These are phyloP conservation scores for Mortierella sp. DNA, from an alignment of 371 early-diverging fungal species.

Conservation along the genomic window DNA sequence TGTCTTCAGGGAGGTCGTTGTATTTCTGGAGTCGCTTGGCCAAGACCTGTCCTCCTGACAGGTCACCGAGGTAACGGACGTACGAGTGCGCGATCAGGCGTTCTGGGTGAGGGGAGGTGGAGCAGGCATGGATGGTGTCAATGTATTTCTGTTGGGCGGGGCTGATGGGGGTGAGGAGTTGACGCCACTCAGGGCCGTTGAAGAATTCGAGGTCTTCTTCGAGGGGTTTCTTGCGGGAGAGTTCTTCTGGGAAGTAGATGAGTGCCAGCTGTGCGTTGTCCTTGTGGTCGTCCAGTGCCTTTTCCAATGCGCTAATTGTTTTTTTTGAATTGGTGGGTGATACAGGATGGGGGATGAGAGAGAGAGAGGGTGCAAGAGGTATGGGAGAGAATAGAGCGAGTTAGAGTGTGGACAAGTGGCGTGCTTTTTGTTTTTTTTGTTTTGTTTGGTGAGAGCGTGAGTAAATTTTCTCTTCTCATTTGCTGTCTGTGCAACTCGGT, in stretches of 20 bases:
- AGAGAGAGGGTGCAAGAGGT: no score
- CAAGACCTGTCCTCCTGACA: constrained; percentile 74
- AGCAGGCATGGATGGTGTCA: constrained; percentile 64
- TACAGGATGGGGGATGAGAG: background rate
- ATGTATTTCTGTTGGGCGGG: constrained; percentile 68
- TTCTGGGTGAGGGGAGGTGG: constrained; percentile 64
- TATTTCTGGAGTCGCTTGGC: constrained; percentile 68
- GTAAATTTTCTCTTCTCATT: background rate
- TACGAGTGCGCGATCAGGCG: constrained; percentile 73
- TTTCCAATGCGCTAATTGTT: constrained; percentile 62
- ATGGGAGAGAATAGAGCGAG: background rate
- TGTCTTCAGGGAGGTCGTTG: constrained; percentile 53
- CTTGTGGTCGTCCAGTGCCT: constrained; percentile 64
- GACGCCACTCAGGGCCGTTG: constrained; percentile 63
- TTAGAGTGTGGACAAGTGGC: background rate
- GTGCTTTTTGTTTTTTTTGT: background rate
- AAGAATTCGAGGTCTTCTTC: constrained; percentile 67
- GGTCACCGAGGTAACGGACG: constrained; percentile 75
- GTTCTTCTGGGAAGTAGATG: constrained; percentile 70
- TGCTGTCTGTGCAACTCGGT: background rate
- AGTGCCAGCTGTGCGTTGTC: constrained; percentile 62
- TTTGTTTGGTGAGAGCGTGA: background rate
- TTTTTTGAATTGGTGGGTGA: background rate
- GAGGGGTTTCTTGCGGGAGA: constrained; percentile 62
- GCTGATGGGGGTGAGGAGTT: constrained; percentile 60